Conservation (phyloP, 192 early-diverging fungal genomes). For the Mortierella hygrophila region DNA sequence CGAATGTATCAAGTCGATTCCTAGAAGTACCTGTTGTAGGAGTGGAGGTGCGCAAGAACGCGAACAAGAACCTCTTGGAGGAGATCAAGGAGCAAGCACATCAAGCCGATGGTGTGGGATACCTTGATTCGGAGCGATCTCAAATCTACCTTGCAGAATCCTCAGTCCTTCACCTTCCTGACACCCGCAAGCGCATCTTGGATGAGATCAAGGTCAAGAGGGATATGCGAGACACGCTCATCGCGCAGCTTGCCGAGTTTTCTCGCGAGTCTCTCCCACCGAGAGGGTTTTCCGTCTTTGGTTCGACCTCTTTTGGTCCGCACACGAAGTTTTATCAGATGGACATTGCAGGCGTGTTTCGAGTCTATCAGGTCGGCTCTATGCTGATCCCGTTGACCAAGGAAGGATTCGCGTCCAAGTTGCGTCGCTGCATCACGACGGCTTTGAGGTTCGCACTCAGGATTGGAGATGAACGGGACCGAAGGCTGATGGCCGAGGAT, state of each 20-base stretch:
- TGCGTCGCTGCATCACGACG: neutral
- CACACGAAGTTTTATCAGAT: slow-evolving; percentile 12
- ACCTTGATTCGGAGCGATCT: neutral
- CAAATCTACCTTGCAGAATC: slow-evolving; percentile 22
- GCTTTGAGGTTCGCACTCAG: neutral
- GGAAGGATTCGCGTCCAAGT: neutral
- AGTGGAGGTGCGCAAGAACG: slow-evolving; percentile 10
- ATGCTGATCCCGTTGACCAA: too few relatives aligned
- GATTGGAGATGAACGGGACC: neutral
- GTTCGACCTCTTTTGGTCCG: neutral
- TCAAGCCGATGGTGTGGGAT: slow-evolving; percentile 13
- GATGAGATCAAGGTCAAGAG: slow-evolving; percentile 15
- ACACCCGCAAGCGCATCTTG: neutral
- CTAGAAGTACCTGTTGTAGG: slow-evolving; percentile 15
- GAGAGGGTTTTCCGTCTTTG: slow-evolving; percentile 1
- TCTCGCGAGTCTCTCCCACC: neutral
- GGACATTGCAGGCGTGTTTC: slow-evolving; percentile 3
- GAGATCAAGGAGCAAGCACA: slow-evolving; percentile 10
- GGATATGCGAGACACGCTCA: slow-evolving; percentile 3
- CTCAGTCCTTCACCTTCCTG: neutral
- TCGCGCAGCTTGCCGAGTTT: neutral
- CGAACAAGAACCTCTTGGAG: neutral
- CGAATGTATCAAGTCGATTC: neutral
- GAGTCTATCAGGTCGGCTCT: too few relatives aligned
- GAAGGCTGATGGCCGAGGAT: neutral